Conservation (phyloP, 2,329 filamentous ascomycete species). For the Ramularia endophylla region DNA sequence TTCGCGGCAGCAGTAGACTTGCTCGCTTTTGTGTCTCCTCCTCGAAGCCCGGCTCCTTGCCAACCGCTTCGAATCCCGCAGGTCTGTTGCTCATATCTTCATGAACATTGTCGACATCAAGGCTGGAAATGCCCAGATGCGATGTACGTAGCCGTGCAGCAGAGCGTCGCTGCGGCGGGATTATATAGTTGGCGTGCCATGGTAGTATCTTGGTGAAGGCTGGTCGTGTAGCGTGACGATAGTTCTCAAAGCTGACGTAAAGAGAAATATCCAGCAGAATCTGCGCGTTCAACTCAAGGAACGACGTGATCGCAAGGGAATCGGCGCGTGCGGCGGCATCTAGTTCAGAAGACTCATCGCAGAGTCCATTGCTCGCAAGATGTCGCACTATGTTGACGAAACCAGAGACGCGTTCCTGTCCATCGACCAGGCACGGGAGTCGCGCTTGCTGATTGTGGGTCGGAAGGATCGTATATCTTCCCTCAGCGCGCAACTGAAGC, state of each 20-base stretch:
- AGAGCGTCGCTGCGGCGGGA: slow-evolving; percentile 67
- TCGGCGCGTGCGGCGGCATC: slow-evolving; percentile 27
- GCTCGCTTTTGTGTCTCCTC: slow-evolving; percentile 32
- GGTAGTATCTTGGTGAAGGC: slow-evolving; percentile 74
- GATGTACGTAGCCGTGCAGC: slow-evolving; percentile 62
- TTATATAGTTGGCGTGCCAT: slow-evolving; percentile 83
- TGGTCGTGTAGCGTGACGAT: slow-evolving; percentile 67
- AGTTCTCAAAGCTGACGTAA: slow-evolving; percentile 87
- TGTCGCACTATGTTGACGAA: slow-evolving; percentile 57
- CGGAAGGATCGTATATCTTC: slow-evolving; percentile 63
- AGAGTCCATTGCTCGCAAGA: slow-evolving; percentile 34
- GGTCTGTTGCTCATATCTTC: slow-evolving; percentile 32
- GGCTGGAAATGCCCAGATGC: slow-evolving; percentile 42
- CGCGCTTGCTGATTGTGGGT: slow-evolving; percentile 36
- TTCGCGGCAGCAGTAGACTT: slow-evolving; percentile 50
- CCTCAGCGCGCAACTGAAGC: slow-evolving; percentile 53
- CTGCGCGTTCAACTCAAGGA: slow-evolving; percentile 67
- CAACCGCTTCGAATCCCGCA: slow-evolving; percentile 25
- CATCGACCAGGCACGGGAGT: slow-evolving; percentile 45
- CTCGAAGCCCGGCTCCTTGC: slow-evolving; percentile 27
- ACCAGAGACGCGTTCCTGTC: slow-evolving; percentile 51
- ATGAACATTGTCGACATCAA: slow-evolving; percentile 40
- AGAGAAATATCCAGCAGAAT: slow-evolving; percentile 79
- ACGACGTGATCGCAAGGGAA: slow-evolving; percentile 40
- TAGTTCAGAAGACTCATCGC: slow-evolving; percentile 2